Conservation (phyloP, 2,329 filamentous ascomycete genomes). For the Fusarium euwallaceae region DNA sequence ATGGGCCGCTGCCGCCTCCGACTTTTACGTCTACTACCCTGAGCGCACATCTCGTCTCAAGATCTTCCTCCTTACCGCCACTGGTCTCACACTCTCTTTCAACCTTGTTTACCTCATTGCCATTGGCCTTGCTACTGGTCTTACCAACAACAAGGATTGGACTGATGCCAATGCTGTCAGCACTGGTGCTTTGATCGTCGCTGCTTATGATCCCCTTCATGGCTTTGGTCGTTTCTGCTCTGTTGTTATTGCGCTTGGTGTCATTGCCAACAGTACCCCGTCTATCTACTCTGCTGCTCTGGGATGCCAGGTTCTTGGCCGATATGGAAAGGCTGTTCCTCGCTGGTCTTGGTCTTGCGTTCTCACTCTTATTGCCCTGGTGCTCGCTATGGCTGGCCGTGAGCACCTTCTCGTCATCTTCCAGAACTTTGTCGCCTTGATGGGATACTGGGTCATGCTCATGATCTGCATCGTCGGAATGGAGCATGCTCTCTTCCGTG, state of each 20-base stretch:
- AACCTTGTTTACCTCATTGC: conserved; percentile 77
- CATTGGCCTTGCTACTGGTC: conserved; percentile 65
- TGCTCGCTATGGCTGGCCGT: conserved; percentile 67
- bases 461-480: conserved; percentile 62
- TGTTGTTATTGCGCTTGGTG: conserved; percentile 66
- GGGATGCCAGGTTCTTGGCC: conserved; percentile 70
- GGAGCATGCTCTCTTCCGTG: conserved; percentile 60
- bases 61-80: conserved; percentile 77
- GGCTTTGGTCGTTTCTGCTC: conserved; percentile 70
- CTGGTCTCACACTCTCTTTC: conserved; percentile 71
- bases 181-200: conserved; percentile 68
- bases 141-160: conserved; percentile 64
- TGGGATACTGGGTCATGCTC: conserved; percentile 68
- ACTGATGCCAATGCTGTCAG: conserved; percentile 63
- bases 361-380: conserved; percentile 67
- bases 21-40: conserved; percentile 86
- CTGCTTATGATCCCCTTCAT: conserved; percentile 65
- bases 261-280: conserved; percentile 68
- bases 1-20: conserved; percentile 81
- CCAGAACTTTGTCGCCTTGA: conserved; percentile 66
- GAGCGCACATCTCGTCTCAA: conserved; percentile 68
- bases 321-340: conserved; percentile 64
- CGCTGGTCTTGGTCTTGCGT: conserved; percentile 67
- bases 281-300: conserved; percentile 70
- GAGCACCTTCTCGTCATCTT: conserved; percentile 66